Evolutionary conservation across 73 alveolate species (phyloP), one percentile per base, ranked within the genome.

Genomic region (Stentor coeruleus): DNA sequence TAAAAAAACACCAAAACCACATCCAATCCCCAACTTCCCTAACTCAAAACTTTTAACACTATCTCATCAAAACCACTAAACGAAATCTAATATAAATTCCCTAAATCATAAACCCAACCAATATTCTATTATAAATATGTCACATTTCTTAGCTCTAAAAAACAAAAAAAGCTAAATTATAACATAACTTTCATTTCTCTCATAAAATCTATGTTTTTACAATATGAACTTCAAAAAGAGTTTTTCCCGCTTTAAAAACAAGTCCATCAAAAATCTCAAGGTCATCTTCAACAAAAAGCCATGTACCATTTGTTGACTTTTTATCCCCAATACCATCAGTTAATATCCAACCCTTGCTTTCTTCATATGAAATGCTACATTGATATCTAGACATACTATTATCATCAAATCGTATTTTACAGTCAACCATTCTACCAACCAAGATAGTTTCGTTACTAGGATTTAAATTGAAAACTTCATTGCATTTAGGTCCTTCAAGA

Each of bases 251-350:
- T 82, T 91, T 91, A 76, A 91, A 91, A 26, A 91, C 86, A 86
- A 84, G 38, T 72, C 81, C 87, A 74, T 88, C 88, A 31, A 33
- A 37, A 20, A 91, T 83, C 82, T 74, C 82, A 39, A 81, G 74
- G 59, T 93, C 92, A 81, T 93, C 96, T 38, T 66, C 93, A 6
- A 94, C 95, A 55, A 91, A 93, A 66, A 93, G 59, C 97, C 98
- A 93, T 15, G 98, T 93, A 66, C 98, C 98, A 79, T 93, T 93
- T 31, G 94, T 93, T 58, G 95, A 90, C n/a, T 55, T 85, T 66
- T 91, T 91, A 59, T 76, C 81, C 58, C 93, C 97, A 88, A 86
- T 88, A 39, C 98, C 98, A 88, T 93, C 98, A 76, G 77, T 81
- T 39, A 93, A 82, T 42, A 86, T 77, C 93, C 96, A 91, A 30